Evolutionary conservation across 352 stramenopile species (phyloP).

Genomic region (Phytophthora pini): DNA sequence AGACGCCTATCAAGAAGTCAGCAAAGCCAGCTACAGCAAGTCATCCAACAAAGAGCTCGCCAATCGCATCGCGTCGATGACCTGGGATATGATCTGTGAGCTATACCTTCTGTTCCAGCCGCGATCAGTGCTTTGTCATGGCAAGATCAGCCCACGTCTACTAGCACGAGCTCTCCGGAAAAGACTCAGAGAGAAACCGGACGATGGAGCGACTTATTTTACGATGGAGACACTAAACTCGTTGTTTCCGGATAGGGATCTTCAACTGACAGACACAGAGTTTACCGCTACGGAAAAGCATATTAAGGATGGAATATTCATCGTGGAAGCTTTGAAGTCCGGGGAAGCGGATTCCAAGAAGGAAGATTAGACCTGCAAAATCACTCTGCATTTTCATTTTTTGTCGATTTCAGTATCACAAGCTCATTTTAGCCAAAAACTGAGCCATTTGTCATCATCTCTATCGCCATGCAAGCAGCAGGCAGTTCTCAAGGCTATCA

Average conservation of each 20-base stretch:
- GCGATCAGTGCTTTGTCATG: conserved; percentile 12
- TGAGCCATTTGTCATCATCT: not conserved
- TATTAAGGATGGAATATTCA: conserved; percentile 18
- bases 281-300: conserved; percentile 24
- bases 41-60: conserved; percentile 23
- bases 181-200: conserved; percentile 3
- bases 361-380: not conserved
- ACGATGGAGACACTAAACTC: conserved; percentile 18
- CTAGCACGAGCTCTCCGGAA: conserved; percentile 17
- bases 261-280: conserved; percentile 1
- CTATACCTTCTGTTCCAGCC: not conserved
- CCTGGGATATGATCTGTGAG: conserved; percentile 29
- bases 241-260: conserved; percentile 21
- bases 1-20: conserved; percentile 36
- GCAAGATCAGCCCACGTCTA: conserved; percentile 27
- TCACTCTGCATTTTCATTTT: not conserved
- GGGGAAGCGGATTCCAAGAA: conserved; percentile 1
- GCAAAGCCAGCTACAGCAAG: conserved; percentile 37
- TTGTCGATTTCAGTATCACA: too few relatives aligned
- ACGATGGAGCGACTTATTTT: not conserved
- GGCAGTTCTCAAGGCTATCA: conserved; percentile 85
- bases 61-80: conserved; percentile 32
- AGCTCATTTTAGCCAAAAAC: too few relatives aligned
- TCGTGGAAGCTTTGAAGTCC: conserved; percentile 18
- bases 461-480: conserved; percentile 73